Base-by-base conservation (phyloP, 345 rosid genomes). In the Erodium maritimum region DNA sequence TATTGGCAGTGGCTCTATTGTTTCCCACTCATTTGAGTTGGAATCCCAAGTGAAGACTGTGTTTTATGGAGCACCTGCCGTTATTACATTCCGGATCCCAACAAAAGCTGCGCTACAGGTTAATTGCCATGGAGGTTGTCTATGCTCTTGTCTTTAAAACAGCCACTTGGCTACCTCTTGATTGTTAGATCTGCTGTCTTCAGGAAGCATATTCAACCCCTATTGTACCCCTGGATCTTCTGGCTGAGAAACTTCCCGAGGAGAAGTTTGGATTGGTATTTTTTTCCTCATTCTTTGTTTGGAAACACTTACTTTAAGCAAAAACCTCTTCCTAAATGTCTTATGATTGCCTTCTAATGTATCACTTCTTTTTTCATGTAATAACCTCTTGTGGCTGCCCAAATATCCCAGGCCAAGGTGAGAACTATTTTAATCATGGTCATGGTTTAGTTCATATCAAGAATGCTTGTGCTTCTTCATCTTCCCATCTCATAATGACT, bases 201-300 rank as follows among this genome's bases (percentile, higher is more conserved):
- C 75, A 90, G 97, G 79, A 76, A 69, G 94, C 96, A 1, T 84
- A 79, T 71, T 83, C 99, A 61, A 90, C 87, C 58, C 95, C 97
- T 10, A 68, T 90, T 9, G 64, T 84, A 66, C 95, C 99, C 54
- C 74, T 90, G 7, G 96, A 94, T 65, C 61, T 94, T 60, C 97
- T 87, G 53, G 95, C 97, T 0, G 97, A 87, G 33, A 82, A 76
- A 75, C 78, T 83, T 65, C 87, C 88, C 16, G 90, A 75, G 68
- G 73, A 87, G 63, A 75, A 71, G 63, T 50, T 90, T 58, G 90
- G 76, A 24, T 66, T 72, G 93, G 97, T 85, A 76, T 60, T 79
- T 74, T 66, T 42, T 3, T 42, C 17, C 48, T 16, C 12, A 7
- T 42, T 42, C 48, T 2, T 42, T 42, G 14, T 42, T 14, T 42